These are phyloP conservation scores for Chrysopogon serrulatus DNA, from an alignment of 176 grass and related monocot species.

Conservation along the genomic window DNA sequence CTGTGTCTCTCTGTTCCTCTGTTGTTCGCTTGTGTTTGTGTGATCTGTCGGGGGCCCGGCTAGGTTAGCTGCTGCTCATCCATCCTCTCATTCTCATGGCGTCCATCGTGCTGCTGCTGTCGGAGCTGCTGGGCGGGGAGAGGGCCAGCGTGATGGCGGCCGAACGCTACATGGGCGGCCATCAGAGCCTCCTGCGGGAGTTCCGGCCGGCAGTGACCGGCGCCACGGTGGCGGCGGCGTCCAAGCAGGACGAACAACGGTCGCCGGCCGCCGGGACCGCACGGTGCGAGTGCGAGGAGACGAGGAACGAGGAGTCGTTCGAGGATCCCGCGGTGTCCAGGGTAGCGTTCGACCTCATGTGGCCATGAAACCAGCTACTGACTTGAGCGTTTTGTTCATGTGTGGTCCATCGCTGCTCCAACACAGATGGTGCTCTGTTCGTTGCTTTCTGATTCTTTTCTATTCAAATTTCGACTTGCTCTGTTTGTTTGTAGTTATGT, in stretches of 20 bases:
- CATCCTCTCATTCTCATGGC: slow-evolving; percentile 16
- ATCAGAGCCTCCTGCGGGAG: slow-evolving; percentile 20
- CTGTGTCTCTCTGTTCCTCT: too few species aligned
- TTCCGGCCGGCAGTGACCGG: not conserved
- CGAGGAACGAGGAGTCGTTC: not conserved
- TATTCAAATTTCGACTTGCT: too few species aligned
- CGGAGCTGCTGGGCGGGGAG: slow-evolving; percentile 34
- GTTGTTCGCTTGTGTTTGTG: too few species aligned
- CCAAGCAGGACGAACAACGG: not conserved
- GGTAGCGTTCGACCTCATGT: slow-evolving; percentile 32
- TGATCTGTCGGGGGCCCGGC: too few species aligned
- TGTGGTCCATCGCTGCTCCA: too few species aligned
- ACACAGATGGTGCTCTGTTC: too few species aligned
- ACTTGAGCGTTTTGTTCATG: too few species aligned
- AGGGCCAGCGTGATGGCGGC: too few species aligned
- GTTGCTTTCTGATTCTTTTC: too few species aligned
- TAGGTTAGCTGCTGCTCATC: too few species aligned
- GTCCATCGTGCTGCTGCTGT: slow-evolving; percentile 42
- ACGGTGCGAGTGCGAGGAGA: not conserved
- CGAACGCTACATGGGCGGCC: too few species aligned
- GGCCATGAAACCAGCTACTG: slow-evolving; percentile 12
- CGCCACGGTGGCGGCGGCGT: not conserved
- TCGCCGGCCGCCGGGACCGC: not conserved
- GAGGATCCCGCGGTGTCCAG: slow-evolving; percentile 24
- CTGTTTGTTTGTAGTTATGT: too few species aligned